Percentiles rank a stretch among this genome's conserved stretches.
These are phyloP conservation scores for Omphalea diandra DNA, from an alignment of 441 rosid genomes.

Conservation along the genomic window DNA sequence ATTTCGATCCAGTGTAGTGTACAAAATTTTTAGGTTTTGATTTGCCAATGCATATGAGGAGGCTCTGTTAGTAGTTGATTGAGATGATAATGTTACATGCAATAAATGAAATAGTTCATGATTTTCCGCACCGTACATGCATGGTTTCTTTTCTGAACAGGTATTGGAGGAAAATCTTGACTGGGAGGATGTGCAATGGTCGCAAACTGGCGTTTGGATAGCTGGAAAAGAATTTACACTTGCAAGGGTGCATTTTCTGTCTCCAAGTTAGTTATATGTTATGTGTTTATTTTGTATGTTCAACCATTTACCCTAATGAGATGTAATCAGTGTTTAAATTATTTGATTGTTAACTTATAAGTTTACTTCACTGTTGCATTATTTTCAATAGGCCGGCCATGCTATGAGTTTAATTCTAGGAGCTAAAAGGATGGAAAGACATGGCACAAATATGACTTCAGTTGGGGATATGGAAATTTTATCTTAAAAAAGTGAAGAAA, in stretches of 20 bases:
- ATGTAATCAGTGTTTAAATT: no score
- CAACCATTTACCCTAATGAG: not conserved
- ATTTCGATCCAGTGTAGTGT: no score
- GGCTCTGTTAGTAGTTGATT: no score
- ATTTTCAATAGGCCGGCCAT: not conserved
- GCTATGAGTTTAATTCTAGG: not conserved
- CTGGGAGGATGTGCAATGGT: slow-evolving; percentile 99
- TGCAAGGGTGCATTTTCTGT: slow-evolving; percentile 88
- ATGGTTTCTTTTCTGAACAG: slow-evolving; percentile 31
- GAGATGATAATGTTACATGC: not conserved
- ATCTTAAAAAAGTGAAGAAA: no score
- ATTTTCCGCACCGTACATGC: no score
- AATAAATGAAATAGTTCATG: no score
- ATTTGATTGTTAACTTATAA: not conserved
- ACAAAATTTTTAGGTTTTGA: no score
- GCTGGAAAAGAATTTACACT: slow-evolving; percentile 87
- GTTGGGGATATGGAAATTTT: no score
- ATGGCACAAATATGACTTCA: not conserved
- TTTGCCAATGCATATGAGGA: no score
- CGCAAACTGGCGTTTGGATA: slow-evolving; percentile 96
- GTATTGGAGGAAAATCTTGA: slow-evolving; percentile 90
- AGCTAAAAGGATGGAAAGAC: not conserved
- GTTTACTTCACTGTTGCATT: not conserved
- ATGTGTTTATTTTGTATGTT: not conserved
- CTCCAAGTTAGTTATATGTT: slow-evolving; percentile 45